These are phyloP conservation scores for Suhomyces bolitotheri DNA, from an alignment of 1,139 yeast genomes.

Conservation along the genomic window DNA sequence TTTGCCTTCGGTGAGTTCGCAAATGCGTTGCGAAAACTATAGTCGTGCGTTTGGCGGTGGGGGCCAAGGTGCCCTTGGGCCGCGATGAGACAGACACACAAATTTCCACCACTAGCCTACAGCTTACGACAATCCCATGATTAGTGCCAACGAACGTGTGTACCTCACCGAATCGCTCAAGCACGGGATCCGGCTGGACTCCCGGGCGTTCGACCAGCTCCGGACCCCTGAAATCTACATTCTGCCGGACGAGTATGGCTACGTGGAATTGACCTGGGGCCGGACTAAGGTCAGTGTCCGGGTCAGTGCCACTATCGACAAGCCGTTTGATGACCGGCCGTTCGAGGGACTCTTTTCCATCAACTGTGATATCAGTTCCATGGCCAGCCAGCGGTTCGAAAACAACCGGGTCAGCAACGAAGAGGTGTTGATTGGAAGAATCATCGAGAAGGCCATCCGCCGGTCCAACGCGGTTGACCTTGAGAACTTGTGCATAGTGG, in stretches of 20 bases:
- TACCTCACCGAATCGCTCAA: slow-evolving; percentile 65
- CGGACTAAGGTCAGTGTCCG: slow-evolving; percentile 63
- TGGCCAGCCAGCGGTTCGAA: slow-evolving; percentile 87
- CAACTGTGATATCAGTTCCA: slow-evolving; percentile 82
- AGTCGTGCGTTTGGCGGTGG: too few relatives aligned
- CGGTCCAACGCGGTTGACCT: slow-evolving; percentile 88
- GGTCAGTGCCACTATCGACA: slow-evolving; percentile 74
- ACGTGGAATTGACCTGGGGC: slow-evolving; percentile 76
- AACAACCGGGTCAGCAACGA: slow-evolving; percentile 71
- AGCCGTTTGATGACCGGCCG: slow-evolving; percentile 89
- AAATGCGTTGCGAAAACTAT: too few relatives aligned
- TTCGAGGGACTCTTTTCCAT: slow-evolving; percentile 88
- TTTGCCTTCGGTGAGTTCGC: too few relatives aligned
- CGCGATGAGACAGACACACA: too few relatives aligned
- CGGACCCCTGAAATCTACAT: slow-evolving; percentile 64
- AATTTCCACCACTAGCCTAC: too few relatives aligned
- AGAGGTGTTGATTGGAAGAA: slow-evolving; percentile 73
- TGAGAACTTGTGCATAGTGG: slow-evolving; percentile 85
- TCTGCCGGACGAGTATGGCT: slow-evolving; percentile 71
- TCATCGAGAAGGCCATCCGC: slow-evolving; percentile 87
- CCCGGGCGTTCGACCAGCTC: slow-evolving; percentile 62
- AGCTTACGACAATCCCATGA: slow-evolving; percentile 4
- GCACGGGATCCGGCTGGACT: slow-evolving; percentile 65
- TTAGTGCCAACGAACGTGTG: slow-evolving; percentile 51
- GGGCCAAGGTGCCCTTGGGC: too few relatives aligned